These are phyloP conservation scores for Fusarium austroafricanum DNA, from an alignment of 2,329 filamentous ascomycete genomes.

Conservation along the genomic window DNA sequence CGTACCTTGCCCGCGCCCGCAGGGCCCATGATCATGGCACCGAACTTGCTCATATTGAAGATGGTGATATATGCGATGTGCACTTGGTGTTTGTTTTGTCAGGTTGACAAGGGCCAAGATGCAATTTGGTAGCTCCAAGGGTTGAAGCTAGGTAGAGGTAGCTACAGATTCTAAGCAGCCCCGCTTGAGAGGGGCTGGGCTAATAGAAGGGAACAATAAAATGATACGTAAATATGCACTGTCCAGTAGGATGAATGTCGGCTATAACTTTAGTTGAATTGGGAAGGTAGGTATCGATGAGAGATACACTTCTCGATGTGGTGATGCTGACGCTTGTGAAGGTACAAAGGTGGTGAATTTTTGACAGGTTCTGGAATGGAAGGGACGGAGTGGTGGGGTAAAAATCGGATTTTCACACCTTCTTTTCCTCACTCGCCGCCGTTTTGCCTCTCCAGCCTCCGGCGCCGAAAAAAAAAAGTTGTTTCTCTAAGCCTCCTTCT, in stretches of 20 bases:
- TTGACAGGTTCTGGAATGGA: conserved; percentile 26
- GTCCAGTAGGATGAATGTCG: background rate
- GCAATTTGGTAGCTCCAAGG: conserved; percentile 21
- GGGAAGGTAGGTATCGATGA: conserved; percentile 5
- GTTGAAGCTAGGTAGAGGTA: conserved; percentile 17
- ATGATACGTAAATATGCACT: background rate
- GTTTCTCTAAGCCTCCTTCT: conserved; percentile 5
- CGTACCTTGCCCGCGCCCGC: conserved; percentile 91
- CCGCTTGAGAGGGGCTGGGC: conserved; percentile 22
- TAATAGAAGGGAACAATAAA: background rate
- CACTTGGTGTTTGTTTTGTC: conserved; percentile 25
- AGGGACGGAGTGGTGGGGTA: conserved; percentile 31
- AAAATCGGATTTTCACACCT: conserved; percentile 21
- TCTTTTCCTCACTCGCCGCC: conserved; percentile 8
- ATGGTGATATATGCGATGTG: conserved; percentile 5
- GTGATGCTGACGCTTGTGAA: conserved; percentile 17
- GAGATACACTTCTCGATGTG: conserved; percentile 11
- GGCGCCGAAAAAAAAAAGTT: conserved; percentile 1
- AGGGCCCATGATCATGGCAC: conserved; percentile 94
- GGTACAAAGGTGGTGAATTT: conserved; percentile 19
- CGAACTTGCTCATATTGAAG: conserved; percentile 87
- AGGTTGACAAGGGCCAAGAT: conserved; percentile 21
- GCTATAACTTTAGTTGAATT: conserved; percentile 4
- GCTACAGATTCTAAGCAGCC: conserved; percentile 28
- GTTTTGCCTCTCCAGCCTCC: conserved; percentile 6